Base-by-base conservation (phyloP, 169 alveolate genomes). In the Cryptosporidium sp. region DNA sequence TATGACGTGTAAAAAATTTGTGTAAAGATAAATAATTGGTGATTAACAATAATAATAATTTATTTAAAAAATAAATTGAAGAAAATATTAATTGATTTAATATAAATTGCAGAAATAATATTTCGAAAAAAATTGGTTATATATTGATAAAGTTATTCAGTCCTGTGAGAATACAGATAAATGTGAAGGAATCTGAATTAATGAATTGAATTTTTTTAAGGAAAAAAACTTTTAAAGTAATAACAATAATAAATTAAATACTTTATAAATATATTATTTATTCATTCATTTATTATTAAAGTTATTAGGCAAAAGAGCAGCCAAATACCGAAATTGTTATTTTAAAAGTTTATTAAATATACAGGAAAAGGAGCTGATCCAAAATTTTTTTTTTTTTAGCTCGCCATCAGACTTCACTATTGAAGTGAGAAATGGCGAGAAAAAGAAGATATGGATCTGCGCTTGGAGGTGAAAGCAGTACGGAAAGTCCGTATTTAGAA, bases 361-460 rank as follows among this genome's bases (percentile, higher is more conserved):
- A 9, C 33, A 23, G 62, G 62, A 52, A n/a, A 55, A 12, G 29
- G 39, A 14, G 23, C 37, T 55, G 37, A 26, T 26, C n/a, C 67
- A 48, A 48, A 1, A 7, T 48, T 18, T 48, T 48, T 55, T 55
- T 5, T 26, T 55, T 55, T 0, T n/a, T n/a, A 21, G 29, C 35
- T 55, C 35, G 35, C 67, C 67, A 55, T 23, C 1, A 55, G 10
- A 26, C 67, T 55, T 55, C 67, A 21, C 6, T 3, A 21, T 4
- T 37, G 23, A 35, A 29, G 71, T 65, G 9, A 65, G 50, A 73
- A 62, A 80, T 80, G 89, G 75, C 70, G 23, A 80, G 89, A 35
- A 80, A 80, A 45, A 59, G 89, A 70, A 80, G 50, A 80, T 80
- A 80, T 45, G 80, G 68, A 18, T 80, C 89, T 61, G 74, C 65